Conservation (phyloP, 2,329 filamentous ascomycete genomes). For the Intubia oerlemansii region DNA sequence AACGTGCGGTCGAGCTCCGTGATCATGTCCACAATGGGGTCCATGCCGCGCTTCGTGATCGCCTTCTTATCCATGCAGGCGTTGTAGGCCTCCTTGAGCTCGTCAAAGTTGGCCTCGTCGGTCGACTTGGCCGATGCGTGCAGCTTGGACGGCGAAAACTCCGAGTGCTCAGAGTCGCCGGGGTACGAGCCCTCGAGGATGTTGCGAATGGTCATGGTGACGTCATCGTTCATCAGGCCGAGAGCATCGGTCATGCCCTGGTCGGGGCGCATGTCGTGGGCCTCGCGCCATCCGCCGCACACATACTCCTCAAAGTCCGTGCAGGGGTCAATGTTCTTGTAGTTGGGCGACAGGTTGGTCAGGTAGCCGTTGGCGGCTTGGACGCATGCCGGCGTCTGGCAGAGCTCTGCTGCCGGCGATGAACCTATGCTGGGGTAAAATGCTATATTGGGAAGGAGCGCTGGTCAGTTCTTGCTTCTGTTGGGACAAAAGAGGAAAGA, state of each 20-base stretch:
- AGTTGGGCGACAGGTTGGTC: constrained; percentile 36
- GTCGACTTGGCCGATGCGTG: constrained; percentile 16
- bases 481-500: too few species aligned
- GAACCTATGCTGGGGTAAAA: constrained; percentile 1
- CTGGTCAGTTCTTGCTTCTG: too few species aligned
- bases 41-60: constrained; percentile 30
- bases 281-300: constrained; percentile 43
- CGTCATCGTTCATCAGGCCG: constrained; percentile 38
- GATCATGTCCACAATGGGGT: constrained; percentile 35
- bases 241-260: constrained; percentile 37
- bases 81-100: constrained; percentile 40
- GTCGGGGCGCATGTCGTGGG: constrained; percentile 43
- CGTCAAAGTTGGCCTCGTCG: constrained; percentile 34
- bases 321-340: constrained; percentile 43
- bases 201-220: constrained; percentile 35
- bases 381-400: constrained; percentile 37
- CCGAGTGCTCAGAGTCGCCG: constrained; percentile 16
- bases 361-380: constrained; percentile 41
- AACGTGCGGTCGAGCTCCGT: constrained; percentile 25
- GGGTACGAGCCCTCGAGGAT: constrained; percentile 39
- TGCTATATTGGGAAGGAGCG: too few species aligned
- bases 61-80: constrained; percentile 42
- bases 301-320: constrained; percentile 46
- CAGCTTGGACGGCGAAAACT: constrained; percentile 22
- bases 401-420: constrained; percentile 15